Base-by-base conservation (phyloP, 106 monocot genomes). In the Narthecium ossifragum region DNA sequence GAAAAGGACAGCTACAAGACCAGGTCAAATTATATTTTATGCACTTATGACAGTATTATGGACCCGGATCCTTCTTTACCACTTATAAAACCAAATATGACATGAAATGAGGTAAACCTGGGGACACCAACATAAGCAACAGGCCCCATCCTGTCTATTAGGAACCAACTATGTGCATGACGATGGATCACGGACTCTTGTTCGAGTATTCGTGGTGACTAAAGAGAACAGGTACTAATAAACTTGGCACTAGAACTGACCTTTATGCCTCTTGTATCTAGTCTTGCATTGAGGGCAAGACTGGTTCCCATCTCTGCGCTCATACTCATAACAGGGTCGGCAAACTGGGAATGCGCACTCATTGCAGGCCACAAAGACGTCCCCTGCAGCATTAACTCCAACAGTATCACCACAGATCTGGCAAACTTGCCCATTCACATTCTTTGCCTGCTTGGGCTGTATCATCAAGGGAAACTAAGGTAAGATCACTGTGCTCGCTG, bases 271-370 rank as follows among this genome's bases (percentile, higher is more conserved):
- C 55, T 85, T 92, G 66, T 92, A 92, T 53, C 84, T 78, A 33
- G 84, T 81, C 78, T 88, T 92, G 88, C 92, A 92, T 34, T 88
- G 92, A 70, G 92, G 92, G 71, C 92, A 92, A 61, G 70, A 88
- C 59, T 79, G 72, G 34, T 72, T 92, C 5, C 92, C 92, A 30
- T 92, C 92, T 70, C 81, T 92, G 47, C 92, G 27, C 66, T 92
- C 92, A 50, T 92, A 92, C 67, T 88, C 88, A 38, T 92, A 92
- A 46, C 92, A 92, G 66, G 88, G 81, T 23, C 84, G 68, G 65
- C 92, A 92, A 61, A 92, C 92, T 55, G 92, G 92, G 68, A 84
- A 92, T 14, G 83, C 88, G 57, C 92, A 92, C 61, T 92, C 92
- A 59, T 92, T 88, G 75, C 92, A 92, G 60, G 92, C 92, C 54